Conservation (phyloP, 2,329 filamentous ascomycete genomes). For the Graphilbum sp. region DNA sequence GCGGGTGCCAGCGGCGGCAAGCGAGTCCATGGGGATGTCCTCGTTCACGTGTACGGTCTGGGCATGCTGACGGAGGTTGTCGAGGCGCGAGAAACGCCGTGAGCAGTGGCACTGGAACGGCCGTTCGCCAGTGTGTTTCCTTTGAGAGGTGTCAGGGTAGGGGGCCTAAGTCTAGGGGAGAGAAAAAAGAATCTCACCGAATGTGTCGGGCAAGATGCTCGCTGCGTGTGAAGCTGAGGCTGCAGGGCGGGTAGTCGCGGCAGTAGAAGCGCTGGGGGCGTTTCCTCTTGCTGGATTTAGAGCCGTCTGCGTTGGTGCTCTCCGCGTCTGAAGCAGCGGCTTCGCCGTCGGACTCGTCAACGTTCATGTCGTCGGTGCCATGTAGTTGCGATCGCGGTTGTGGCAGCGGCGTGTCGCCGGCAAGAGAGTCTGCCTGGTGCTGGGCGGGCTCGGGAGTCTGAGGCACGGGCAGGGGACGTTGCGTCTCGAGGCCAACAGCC, state of each 20-base stretch:
- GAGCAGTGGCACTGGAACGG: slow-evolving; percentile 95
- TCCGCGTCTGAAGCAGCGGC: slow-evolving; percentile 47
- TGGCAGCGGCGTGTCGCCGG: too few species aligned
- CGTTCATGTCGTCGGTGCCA: slow-evolving; percentile 55
- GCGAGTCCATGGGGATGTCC: slow-evolving; percentile 83
- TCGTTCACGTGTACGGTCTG: slow-evolving; percentile 97
- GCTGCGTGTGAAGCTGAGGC: slow-evolving; percentile 85
- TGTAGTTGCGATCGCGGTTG: too few species aligned
- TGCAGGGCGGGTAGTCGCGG: slow-evolving; percentile 86
- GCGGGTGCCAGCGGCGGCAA: slow-evolving; percentile 80
- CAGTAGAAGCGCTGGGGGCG: slow-evolving; percentile 95
- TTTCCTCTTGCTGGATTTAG: slow-evolving; percentile 79
- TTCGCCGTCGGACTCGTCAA: slow-evolving; percentile 60
- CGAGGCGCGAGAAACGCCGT: slow-evolving; percentile 78
- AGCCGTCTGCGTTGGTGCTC: slow-evolving; percentile 44
- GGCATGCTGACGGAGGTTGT: slow-evolving; percentile 91
- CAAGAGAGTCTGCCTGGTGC: too few species aligned
- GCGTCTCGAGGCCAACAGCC: too few species aligned
- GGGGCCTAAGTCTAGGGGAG: slow-evolving; percentile 1
- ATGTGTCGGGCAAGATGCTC: slow-evolving; percentile 94
- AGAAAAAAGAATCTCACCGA: slow-evolving; percentile 35
- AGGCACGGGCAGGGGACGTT: too few species aligned
- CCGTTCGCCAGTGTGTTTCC: slow-evolving; percentile 93
- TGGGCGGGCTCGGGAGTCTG: too few species aligned
- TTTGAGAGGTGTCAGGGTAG: slow-evolving; percentile 19